Evolutionary conservation across 2,329 filamentous ascomycete genomes (phyloP).

Genomic region (Ophiostoma perfectum): DNA sequence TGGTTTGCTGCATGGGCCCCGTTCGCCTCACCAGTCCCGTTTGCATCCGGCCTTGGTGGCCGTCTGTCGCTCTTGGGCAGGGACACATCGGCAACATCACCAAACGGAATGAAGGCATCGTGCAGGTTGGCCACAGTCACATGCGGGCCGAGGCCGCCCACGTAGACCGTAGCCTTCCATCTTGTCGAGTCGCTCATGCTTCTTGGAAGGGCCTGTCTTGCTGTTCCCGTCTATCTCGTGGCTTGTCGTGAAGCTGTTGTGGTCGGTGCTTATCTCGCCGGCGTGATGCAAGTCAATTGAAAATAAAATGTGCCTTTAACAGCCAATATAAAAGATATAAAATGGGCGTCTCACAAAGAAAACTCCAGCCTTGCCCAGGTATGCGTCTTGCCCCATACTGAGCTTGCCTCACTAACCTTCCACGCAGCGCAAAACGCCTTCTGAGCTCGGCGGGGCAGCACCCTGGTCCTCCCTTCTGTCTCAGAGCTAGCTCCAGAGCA

Average conservation of each 20-base stretch:
- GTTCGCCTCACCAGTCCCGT: not conserved
- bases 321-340: not conserved
- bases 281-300: no score
- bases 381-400: constrained; percentile 4
- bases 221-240: no score
- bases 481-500: not conserved
- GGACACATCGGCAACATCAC: constrained; percentile 87
- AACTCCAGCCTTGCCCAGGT: constrained; percentile 5
- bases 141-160: constrained; percentile 77
- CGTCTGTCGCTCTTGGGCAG: constrained; percentile 79
- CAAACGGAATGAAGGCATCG: constrained; percentile 93
- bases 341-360: not conserved
- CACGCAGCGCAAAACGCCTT: not conserved
- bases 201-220: not conserved
- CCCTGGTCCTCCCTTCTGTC: not conserved
- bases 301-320: no score
- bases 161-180: constrained; percentile 86
- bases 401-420: not conserved
- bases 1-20: not conserved
- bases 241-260: no score
- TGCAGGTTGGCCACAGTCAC: constrained; percentile 72
- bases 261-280: no score
- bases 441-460: not conserved
- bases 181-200: constrained; percentile 75
- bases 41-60: constrained; percentile 6